Percentiles rank a stretch among this genome's conserved stretches.
These are phyloP conservation scores for Ophiostoma sp. DNA, from an alignment of 2,329 filamentous ascomycete genomes.

Conservation along the genomic window DNA sequence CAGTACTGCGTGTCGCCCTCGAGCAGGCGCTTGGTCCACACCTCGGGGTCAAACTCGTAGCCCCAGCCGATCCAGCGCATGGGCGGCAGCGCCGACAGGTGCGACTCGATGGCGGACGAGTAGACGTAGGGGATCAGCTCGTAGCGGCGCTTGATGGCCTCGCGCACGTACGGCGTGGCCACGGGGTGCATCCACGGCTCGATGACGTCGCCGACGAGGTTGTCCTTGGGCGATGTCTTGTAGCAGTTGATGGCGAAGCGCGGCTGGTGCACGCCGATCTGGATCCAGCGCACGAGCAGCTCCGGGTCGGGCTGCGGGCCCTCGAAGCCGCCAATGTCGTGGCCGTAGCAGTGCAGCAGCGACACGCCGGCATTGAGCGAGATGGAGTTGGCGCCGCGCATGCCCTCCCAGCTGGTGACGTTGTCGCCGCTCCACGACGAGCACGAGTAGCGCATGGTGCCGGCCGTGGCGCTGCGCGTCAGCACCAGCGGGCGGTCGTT, in stretches of 20 bases:
- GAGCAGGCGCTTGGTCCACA: constrained; percentile 55
- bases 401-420: constrained; percentile 65
- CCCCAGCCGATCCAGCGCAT: constrained; percentile 72
- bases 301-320: constrained; percentile 67
- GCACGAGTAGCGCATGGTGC: constrained; percentile 64
- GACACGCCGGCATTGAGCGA: constrained; percentile 64
- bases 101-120: constrained; percentile 57
- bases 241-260: constrained; percentile 75
- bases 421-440: constrained; percentile 73
- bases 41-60: constrained; percentile 59
- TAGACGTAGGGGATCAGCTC: constrained; percentile 69
- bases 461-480: constrained; percentile 64
- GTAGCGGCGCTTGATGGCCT: constrained; percentile 64
- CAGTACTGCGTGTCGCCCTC: constrained; percentile 68
- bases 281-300: constrained; percentile 66
- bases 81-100: constrained; percentile 56
- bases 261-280: constrained; percentile 63
- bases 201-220: constrained; percentile 64
- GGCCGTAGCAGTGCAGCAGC: constrained; percentile 63
- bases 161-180: constrained; percentile 57
- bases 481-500: constrained; percentile 61
- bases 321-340: constrained; percentile 72
- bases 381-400: constrained; percentile 66
- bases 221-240: constrained; percentile 62
- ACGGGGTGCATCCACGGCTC: constrained; percentile 74